Base-by-base conservation (phyloP, 2,329 filamentous ascomycete species). In the Aspergillus flavus region DNA sequence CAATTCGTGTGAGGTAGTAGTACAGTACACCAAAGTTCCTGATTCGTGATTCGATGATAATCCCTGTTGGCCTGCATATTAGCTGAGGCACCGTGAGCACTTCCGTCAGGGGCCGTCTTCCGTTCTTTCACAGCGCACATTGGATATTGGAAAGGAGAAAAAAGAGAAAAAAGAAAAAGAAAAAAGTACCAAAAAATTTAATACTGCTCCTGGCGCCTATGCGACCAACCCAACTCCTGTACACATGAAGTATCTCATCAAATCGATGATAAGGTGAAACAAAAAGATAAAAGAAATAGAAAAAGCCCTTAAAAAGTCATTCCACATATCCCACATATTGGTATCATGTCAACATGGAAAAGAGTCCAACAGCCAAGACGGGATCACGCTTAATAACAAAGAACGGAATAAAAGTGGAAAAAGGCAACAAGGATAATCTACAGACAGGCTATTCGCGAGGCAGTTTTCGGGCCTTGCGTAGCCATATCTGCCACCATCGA, bases 401-500 rank as follows among this genome's bases (percentile, higher is more conserved):
- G 32, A 61, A 28, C 50, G 30, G 52, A 59, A 34, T 46, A 41
- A 59, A 45, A 48, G 30, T 45, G 28, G 9, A 34, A 59, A 19
- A 57, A 16, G 16, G 46, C 32, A 55, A 55, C 21, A 34, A 32
- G 30, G 28, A 54, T 57, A 43, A 34, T 45, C 21, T 36, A 50
- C 30, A 32, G 32, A 45, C 23, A 50, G 34, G 36, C 28, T 23
- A 62, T 68, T 52, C 66, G 55, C 58, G 50, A 61, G 61, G 65
- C 59, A 56, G 56, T 55, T 69, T 73, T 45, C 72, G 70, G 28
- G 71, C 75, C 66, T 72, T 78, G 43, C 67, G 66, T 32, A 89
- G 76, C 84, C 85, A 88, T 54, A 78, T 78, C 69, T 87, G 86
- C 87, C 87, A 89, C 82, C 85, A 88, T 55, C 81, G 80, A 62